These are phyloP conservation scores for Coprinellus aureogranulatus DNA, from an alignment of 768 basidiomycete species.

Conservation along the genomic window DNA sequence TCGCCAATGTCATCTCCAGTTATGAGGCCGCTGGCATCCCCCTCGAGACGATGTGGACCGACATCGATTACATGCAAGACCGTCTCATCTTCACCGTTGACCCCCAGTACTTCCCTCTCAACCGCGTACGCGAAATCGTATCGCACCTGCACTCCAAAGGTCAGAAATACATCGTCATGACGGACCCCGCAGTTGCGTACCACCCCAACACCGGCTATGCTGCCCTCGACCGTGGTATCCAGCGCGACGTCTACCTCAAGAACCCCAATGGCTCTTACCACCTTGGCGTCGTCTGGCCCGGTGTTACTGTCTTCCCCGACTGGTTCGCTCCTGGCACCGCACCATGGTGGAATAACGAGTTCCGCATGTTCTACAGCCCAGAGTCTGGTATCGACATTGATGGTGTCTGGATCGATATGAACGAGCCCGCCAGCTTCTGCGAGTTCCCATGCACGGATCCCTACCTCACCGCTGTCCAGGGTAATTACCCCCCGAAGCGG, in stretches of 20 bases:
- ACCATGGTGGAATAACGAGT: conserved; percentile 55
- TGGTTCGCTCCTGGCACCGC: conserved; percentile 9
- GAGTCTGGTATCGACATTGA: conserved; percentile 60
- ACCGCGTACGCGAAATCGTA: conserved; percentile 64
- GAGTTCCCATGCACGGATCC: conserved; percentile 59
- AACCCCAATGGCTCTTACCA: conserved; percentile 56
- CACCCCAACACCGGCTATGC: conserved; percentile 46
- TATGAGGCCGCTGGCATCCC: conserved; percentile 63
- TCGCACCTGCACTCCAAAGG: conserved; percentile 56
- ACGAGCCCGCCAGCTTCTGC: conserved; percentile 71
- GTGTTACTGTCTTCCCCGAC: conserved; percentile 60
- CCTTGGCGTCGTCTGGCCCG: conserved; percentile 65
- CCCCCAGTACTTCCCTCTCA: conserved; percentile 62
- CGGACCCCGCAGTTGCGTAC: conserved; percentile 66
- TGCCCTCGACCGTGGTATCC: conserved; percentile 53
- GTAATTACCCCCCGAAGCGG: conserved; percentile 54
- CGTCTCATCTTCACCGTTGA: conserved; percentile 71
- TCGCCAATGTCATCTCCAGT: conserved; percentile 58
- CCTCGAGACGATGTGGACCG: conserved; percentile 78
- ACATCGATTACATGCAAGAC: conserved; percentile 72
- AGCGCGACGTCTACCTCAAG: conserved; percentile 59
- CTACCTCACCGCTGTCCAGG: conserved; percentile 51
- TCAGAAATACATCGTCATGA: conserved; percentile 67
- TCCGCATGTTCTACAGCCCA: conserved; percentile 52
- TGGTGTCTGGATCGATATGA: conserved; percentile 77